phyloP scores from a whole-genome alignment of 2,329 filamentous ascomycete genomes.

The Meredithiella fracta region DNA sequence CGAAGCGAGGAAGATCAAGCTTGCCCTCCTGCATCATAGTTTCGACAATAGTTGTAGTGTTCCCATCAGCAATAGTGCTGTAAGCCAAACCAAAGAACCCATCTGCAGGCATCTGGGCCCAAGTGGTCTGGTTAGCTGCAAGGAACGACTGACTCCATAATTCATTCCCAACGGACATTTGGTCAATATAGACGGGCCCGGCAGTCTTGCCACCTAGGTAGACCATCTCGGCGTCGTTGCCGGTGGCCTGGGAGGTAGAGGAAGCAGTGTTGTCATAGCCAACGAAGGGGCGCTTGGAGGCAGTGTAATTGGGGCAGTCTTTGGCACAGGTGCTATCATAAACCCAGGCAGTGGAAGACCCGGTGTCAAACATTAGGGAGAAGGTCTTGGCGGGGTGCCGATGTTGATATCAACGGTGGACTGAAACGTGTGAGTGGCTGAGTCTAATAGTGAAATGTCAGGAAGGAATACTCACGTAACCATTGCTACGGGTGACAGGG shows the following conservation, averaged over 20 bases:
- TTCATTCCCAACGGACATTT: conserved; percentile 15
- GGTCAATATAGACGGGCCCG: conserved; percentile 19
- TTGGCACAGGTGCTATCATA: conserved; percentile 18
- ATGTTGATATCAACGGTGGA: conserved; percentile 16
- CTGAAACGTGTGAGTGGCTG: not conserved
- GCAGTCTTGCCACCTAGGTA: conserved; percentile 21
- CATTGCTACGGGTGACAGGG: conserved; percentile 11
- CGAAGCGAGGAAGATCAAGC: conserved; percentile 21
- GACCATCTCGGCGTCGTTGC: conserved; percentile 16
- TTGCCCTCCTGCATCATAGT: conserved; percentile 19
- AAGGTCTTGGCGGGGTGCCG: conserved; percentile 19
- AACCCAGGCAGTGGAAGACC: conserved; percentile 23
- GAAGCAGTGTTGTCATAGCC: conserved; percentile 20
- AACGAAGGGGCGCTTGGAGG: conserved; percentile 13
- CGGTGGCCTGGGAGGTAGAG: conserved; percentile 17
- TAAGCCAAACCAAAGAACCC: conserved; percentile 24
- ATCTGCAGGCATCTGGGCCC: conserved; percentile 19
- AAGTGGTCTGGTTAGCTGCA: conserved; percentile 19
- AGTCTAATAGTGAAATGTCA: not conserved
- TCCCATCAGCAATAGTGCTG: conserved; percentile 19
- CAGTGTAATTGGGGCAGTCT: conserved; percentile 18
- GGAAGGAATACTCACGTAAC: conserved; percentile 6
- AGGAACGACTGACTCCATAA: conserved; percentile 21
- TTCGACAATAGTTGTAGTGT: conserved; percentile 21
- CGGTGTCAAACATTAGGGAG: conserved; percentile 22